Conservation (phyloP, 306 rosid species). For the Prunus armeniaca region DNA sequence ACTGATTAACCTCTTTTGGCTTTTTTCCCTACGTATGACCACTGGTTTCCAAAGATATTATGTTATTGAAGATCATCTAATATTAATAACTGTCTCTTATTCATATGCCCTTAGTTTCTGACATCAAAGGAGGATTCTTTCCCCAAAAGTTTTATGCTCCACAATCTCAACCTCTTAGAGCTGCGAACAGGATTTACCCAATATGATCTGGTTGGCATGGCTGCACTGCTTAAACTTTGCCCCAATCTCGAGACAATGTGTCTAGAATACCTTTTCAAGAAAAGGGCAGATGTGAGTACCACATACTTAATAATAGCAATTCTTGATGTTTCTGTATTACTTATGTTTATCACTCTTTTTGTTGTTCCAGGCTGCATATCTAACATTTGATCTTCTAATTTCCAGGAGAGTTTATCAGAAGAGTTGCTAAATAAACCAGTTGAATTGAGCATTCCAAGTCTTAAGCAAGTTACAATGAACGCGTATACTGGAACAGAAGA, state of each 20-base stretch:
- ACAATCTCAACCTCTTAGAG: slow-evolving; percentile 3
- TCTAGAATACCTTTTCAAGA: neutral
- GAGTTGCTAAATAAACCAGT: neutral
- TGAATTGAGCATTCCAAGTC: slow-evolving; percentile 12
- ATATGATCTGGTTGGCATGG: slow-evolving; percentile 11
- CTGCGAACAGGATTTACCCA: slow-evolving; percentile 9
- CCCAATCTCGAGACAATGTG: slow-evolving; percentile 1
- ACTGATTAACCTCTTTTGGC: neutral
- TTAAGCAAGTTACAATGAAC: slow-evolving; percentile 10
- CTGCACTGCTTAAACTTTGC: slow-evolving; percentile 7
- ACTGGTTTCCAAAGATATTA: neutral
- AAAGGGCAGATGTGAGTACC: slow-evolving; percentile 7
- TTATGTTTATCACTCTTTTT: neutral
- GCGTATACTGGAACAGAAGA: slow-evolving; percentile 1
- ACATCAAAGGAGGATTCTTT: slow-evolving; percentile 15
- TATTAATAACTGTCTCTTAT: neutral
- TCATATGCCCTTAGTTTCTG: neutral
- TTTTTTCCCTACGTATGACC: neutral
- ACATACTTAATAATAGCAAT: neutral
- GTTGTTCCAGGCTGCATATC: neutral
- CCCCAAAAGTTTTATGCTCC: slow-evolving; percentile 6
- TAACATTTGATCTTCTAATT: neutral
- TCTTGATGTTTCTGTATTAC: neutral
- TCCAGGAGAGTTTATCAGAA: neutral
- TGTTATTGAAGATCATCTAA: no score